phyloP scores from a whole-genome alignment of 2,329 filamentous ascomycete genomes.

The Escovopsis sp. region DNA sequence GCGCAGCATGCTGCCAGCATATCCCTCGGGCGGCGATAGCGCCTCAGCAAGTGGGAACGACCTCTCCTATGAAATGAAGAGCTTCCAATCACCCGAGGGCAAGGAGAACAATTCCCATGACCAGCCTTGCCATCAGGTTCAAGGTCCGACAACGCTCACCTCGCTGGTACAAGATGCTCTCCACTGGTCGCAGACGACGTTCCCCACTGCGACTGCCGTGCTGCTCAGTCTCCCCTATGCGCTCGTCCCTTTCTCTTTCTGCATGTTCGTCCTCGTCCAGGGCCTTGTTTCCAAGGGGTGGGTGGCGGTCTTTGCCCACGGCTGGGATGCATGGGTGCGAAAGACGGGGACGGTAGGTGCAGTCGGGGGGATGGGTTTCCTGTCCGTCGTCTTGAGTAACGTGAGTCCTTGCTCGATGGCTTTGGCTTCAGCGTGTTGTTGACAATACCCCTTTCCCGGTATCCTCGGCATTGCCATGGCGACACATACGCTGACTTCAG shows the following conservation, averaged over 20 bases:
- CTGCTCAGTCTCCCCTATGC: slow-evolving; percentile 50
- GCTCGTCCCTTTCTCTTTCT: slow-evolving; percentile 54
- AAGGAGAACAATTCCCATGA: too few relatives aligned
- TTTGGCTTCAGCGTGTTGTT: too few relatives aligned
- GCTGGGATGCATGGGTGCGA: slow-evolving; percentile 58
- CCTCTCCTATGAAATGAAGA: too few relatives aligned
- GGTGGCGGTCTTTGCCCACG: slow-evolving; percentile 57
- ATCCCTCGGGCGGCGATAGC: too few relatives aligned
- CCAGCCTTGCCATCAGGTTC: too few relatives aligned
- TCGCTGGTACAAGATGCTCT: slow-evolving; percentile 31
- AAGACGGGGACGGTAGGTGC: slow-evolving; percentile 54
- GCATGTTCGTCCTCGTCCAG: slow-evolving; percentile 63
- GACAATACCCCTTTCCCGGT: too few relatives aligned
- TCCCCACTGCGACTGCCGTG: slow-evolving; percentile 53
- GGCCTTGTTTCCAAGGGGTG: slow-evolving; percentile 59
- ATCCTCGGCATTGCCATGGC: background rate
- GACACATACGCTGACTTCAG: background rate
- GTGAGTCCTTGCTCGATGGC: too few relatives aligned
- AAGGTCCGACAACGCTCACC: slow-evolving; percentile 29
- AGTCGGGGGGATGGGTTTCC: slow-evolving; percentile 57
- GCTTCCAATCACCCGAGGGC: too few relatives aligned
- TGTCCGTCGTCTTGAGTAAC: slow-evolving; percentile 57
- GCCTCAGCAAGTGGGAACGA: too few relatives aligned
- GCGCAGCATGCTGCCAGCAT: too few relatives aligned
- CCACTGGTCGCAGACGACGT: slow-evolving; percentile 51